A percentile compares a stretch with the other conserved stretches of the same genome.
phyloP scores from a whole-genome alignment of 2,329 filamentous ascomycete species.

The Akanthomyces uredinophilus region DNA sequence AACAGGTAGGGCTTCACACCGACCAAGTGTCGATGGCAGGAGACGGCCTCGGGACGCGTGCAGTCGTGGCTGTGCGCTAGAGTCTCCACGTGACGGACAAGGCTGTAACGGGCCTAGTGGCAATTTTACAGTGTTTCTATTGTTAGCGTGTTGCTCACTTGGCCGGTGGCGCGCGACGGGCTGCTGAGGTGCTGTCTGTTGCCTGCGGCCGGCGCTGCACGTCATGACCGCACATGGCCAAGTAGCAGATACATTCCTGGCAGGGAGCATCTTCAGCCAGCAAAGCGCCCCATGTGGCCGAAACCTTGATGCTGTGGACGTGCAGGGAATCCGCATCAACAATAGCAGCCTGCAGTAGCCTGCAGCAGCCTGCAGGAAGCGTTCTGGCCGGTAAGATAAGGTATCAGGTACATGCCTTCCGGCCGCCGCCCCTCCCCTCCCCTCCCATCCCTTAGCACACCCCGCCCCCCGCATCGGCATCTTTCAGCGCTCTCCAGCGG shows the following conservation, averaged over 20 bases:
- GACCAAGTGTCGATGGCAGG: background rate
- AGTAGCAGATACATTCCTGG: background rate
- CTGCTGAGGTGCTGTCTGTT: background rate
- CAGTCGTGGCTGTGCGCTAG: background rate
- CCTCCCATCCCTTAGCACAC: background rate
- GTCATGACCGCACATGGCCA: background rate
- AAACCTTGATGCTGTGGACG: background rate
- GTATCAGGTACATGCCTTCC: background rate
- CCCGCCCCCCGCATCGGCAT: background rate
- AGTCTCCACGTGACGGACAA: constrained; percentile 10
- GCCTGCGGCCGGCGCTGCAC: background rate
- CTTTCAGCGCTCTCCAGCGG: background rate
- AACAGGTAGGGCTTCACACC: too few species aligned
- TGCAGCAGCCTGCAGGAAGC: background rate
- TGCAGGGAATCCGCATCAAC: background rate
- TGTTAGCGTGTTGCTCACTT: background rate
- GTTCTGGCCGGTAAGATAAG: background rate
- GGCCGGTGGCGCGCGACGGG: background rate
- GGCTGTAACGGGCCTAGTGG: background rate
- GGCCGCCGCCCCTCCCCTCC: too few species aligned
- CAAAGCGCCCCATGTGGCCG: background rate
- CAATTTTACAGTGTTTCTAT: background rate
- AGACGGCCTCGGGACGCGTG: background rate
- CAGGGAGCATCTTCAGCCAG: background rate
- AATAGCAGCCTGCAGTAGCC: background rate